A percentile compares a stretch with the other conserved stretches of the same genome.
phyloP scores from a whole-genome alignment of 2,329 filamentous ascomycete genomes.

The Dothiorella sarmentorum region DNA sequence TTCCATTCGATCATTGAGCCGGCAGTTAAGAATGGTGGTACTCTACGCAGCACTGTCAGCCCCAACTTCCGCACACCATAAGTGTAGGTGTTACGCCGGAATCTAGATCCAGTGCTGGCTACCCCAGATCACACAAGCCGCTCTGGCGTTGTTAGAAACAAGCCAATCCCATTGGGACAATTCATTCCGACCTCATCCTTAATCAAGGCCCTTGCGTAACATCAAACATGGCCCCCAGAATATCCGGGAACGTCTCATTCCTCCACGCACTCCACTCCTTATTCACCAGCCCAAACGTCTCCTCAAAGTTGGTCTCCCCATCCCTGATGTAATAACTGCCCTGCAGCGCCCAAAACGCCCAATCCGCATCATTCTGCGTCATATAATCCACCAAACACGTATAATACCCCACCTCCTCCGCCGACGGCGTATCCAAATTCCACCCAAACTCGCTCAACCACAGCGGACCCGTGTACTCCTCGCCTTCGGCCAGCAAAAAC shows the following conservation, averaged over 20 bases:
- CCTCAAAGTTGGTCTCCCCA: conserved; percentile 49
- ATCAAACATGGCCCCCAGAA: conserved; percentile 40
- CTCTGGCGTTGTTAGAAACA: too few relatives aligned
- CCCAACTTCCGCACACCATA: too few relatives aligned
- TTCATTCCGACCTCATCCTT: not conserved
- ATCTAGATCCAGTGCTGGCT: too few relatives aligned
- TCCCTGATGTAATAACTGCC: conserved; percentile 59
- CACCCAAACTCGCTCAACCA: conserved; percentile 59
- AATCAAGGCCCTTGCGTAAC: conserved; percentile 44
- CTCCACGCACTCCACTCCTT: conserved; percentile 43
- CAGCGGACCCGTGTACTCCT: conserved; percentile 52
- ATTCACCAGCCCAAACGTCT: conserved; percentile 52
- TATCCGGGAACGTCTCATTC: conserved; percentile 33
- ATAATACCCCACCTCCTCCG: conserved; percentile 49
- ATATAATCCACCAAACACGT: conserved; percentile 53
- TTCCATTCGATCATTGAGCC: too few relatives aligned
- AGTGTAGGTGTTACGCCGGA: too few relatives aligned
- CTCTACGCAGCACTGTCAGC: too few relatives aligned
- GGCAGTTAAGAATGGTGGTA: too few relatives aligned
- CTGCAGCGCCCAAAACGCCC: conserved; percentile 58
- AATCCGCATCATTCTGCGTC: conserved; percentile 56
- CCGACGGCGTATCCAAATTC: conserved; percentile 39
- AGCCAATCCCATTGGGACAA: too few relatives aligned
- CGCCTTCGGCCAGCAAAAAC: conserved; percentile 50
- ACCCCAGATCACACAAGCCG: too few relatives aligned